Conservation (phyloP, 1,284 basidiomycete genomes). For the Boletellus sp. region DNA sequence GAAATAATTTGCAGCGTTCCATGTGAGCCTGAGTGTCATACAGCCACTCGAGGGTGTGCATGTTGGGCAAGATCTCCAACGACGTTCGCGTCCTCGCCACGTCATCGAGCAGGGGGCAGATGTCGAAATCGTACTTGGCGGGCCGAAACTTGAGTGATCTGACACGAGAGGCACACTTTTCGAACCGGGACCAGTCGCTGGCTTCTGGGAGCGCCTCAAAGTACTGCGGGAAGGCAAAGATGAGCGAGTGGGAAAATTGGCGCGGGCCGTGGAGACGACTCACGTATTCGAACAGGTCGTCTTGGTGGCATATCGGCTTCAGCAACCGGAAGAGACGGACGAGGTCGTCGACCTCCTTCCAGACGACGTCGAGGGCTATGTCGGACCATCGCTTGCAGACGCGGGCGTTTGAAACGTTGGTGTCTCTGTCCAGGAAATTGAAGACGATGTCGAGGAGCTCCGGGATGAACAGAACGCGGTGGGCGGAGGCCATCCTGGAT, state of each 20-base stretch:
- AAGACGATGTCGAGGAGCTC: slow-evolving; percentile 54
- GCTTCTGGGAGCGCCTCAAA: slow-evolving; percentile 46
- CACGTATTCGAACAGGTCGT: slow-evolving; percentile 22
- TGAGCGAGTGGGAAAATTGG: background rate
- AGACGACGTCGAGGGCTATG: slow-evolving; percentile 48
- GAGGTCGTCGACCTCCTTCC: slow-evolving; percentile 48
- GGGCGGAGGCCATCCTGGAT: too few species aligned
- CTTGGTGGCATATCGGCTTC: slow-evolving; percentile 30
- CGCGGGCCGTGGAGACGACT: background rate
- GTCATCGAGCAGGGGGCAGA: slow-evolving; percentile 44
- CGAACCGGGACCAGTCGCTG: slow-evolving; percentile 55
- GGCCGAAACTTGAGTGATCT: slow-evolving; percentile 36
- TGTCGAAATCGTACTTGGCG: slow-evolving; percentile 5
- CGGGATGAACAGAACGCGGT: slow-evolving; percentile 38
- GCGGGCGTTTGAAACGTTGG: slow-evolving; percentile 42
- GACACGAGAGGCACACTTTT: slow-evolving; percentile 52
- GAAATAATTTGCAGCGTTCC: slow-evolving; percentile 41
- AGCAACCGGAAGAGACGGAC: slow-evolving; percentile 46
- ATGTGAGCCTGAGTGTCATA: slow-evolving; percentile 21
- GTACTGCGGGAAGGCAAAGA: slow-evolving; percentile 21
- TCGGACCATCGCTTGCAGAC: slow-evolving; percentile 54
- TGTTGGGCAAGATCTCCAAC: slow-evolving; percentile 52
- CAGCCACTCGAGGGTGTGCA: slow-evolving; percentile 46
- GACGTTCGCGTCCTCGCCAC: slow-evolving; percentile 52
- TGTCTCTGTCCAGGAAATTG: slow-evolving; percentile 34